These are phyloP conservation scores for Lasiodiplodia gonubiensis DNA, from an alignment of 2,329 filamentous ascomycete species.

Conservation along the genomic window DNA sequence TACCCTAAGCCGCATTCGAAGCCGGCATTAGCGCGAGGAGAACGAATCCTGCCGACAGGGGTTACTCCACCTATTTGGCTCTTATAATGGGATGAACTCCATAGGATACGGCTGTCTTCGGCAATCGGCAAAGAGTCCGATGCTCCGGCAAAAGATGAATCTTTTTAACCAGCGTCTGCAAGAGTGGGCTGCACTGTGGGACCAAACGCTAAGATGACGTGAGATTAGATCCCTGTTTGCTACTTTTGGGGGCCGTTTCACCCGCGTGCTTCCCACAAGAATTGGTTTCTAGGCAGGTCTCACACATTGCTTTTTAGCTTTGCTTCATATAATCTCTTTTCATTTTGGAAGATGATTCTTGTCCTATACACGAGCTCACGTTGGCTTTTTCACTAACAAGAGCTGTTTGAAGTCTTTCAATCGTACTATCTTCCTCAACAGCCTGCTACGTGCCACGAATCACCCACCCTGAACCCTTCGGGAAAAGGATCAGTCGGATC, in stretches of 20 bases:
- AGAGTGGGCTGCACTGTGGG: not conserved
- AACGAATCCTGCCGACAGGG: not conserved
- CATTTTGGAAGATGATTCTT: too few relatives aligned
- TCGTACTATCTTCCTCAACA: not conserved
- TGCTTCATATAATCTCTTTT: too few relatives aligned
- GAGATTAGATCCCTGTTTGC: not conserved
- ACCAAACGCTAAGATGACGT: not conserved
- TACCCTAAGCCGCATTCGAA: not conserved
- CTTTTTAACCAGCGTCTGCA: not conserved
- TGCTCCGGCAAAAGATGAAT: not conserved
- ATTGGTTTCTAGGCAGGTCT: not conserved
- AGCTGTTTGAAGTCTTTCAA: too few relatives aligned
- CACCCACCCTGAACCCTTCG: not conserved
- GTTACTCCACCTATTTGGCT: not conserved
- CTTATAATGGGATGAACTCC: not conserved
- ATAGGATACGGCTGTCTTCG: not conserved
- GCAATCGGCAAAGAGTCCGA: not conserved
- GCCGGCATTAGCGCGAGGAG: not conserved
- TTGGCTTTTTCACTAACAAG: too few relatives aligned
- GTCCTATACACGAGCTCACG: too few relatives aligned
- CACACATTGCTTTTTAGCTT: not conserved
- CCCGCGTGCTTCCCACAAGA: not conserved
- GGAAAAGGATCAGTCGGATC: not conserved
- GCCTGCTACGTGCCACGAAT: not conserved
- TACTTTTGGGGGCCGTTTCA: not conserved